Base-by-base conservation (phyloP, 2,329 filamentous ascomycete genomes). In the Penicillium psychrosexuale region DNA sequence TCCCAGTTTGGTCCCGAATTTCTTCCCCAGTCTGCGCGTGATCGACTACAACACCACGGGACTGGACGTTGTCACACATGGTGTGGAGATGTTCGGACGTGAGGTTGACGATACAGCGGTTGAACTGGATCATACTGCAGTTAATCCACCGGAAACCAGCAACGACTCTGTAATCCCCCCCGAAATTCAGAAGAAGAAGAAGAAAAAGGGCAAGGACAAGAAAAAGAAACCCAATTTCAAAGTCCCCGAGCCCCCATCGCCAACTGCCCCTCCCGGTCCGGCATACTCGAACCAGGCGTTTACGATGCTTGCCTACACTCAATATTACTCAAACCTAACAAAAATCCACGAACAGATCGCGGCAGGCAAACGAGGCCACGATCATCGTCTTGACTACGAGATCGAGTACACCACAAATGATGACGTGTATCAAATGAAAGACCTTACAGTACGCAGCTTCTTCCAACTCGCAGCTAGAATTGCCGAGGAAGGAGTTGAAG, bases 271-370 rank as follows among this genome's bases (percentile, higher is more conserved):
- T 6, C 93, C 93, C 0, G 94, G 94, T 0, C 94, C 94, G 0
- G 94, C 90, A 8, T 97, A 99, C 73, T 91, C 87, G 19, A 85
- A 88, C 8, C 94, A 99, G 69, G 79, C 90, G 0, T 78, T 97
- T 36, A 89, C 90, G 0, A 79, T 92, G 58, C 80, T 88, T 3
- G 85, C 90, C 5, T 97, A 91, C 72, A 91, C 85, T 4, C 94
- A 99, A 67, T 97, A 95, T 72, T 97, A 85, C 72, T 91, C 93
- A 57, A 99, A 99, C 71, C 77, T 99, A n/a, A 97, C 93, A 0
- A 77, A 84, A 55, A 87, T 96, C 74, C 95, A 97, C 75, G 89
- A 91, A 64, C 84, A 89, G 56, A 80, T 85, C 45, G 67, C 73
- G 3, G 33, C 49, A 34, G n/a, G 77, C 84, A 55, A 86, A 86